Evolutionary conservation across 805 yeast species (phyloP).

Genomic region (Kazachstania africana): DNA sequence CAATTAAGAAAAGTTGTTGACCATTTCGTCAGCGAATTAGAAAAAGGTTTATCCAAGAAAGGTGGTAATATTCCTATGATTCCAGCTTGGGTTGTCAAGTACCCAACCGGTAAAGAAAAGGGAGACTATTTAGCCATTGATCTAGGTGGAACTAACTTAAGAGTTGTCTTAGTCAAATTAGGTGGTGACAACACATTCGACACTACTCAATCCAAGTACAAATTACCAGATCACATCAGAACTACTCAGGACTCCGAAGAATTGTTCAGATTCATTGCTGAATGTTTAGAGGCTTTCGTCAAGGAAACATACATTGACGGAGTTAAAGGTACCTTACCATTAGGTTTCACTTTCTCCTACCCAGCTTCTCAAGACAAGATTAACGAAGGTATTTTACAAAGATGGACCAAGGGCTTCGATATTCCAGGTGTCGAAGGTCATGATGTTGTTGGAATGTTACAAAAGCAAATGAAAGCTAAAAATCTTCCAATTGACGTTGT

Average conservation of each 20-base stretch:
- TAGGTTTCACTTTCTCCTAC: constrained; percentile 90
- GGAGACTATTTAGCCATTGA: constrained; percentile 89
- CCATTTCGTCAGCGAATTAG: constrained; percentile 68
- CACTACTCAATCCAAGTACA: constrained; percentile 73
- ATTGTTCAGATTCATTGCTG: constrained; percentile 78
- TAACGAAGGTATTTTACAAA: constrained; percentile 74
- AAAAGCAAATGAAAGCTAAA: constrained; percentile 50
- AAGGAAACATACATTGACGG: constrained; percentile 59
- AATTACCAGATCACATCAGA: constrained; percentile 66
- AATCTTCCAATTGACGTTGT: constrained; percentile 72
- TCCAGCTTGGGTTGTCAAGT: constrained; percentile 90
- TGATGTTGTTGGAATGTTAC: constrained; percentile 87
- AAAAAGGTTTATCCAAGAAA: constrained; percentile 59
- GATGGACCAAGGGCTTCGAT: constrained; percentile 97
- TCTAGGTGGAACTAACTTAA: constrained; percentile 90
- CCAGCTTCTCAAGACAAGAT: constrained; percentile 76
- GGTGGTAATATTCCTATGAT: constrained; percentile 93
- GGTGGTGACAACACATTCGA: constrained; percentile 76
- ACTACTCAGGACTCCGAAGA: constrained; percentile 57
- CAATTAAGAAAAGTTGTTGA: constrained; percentile 52
- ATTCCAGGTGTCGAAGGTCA: constrained; percentile 85
- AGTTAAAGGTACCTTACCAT: constrained; percentile 46
- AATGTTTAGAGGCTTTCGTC: constrained; percentile 58
- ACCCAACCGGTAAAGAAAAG: constrained; percentile 80
- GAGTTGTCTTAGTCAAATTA: constrained; percentile 78